These are phyloP conservation scores for Pluteus cervinus DNA, from an alignment of 768 basidiomycete species.

Conservation along the genomic window DNA sequence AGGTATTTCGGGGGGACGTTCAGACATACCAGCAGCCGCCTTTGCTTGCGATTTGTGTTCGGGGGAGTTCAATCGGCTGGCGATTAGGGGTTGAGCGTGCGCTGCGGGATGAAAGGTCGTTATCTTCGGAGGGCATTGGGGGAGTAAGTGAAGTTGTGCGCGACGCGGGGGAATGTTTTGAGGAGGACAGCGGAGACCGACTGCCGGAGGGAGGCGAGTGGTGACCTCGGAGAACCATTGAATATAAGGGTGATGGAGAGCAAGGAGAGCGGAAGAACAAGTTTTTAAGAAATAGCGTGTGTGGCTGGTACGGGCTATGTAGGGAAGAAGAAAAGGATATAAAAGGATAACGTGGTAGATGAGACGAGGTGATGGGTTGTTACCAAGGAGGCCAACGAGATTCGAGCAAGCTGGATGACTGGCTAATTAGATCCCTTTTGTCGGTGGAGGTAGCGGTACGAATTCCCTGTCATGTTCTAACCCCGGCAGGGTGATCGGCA, in stretches of 20 bases:
- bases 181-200: conserved; percentile 39
- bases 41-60: conserved; percentile 50
- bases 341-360: conserved; percentile 28
- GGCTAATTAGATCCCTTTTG: conserved; percentile 14
- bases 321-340: conserved; percentile 21
- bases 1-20: conserved; percentile 4
- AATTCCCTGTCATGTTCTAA: conserved; percentile 16
- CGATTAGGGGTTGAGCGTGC: conserved; percentile 41
- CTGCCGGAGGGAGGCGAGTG: conserved; percentile 40
- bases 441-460: conserved; percentile 21
- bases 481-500: conserved; percentile 28
- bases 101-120: conserved; percentile 19
- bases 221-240: conserved; percentile 47
- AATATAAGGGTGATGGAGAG: conserved; percentile 14
- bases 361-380: conserved; percentile 36
- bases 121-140: conserved; percentile 17
- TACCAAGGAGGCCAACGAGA: conserved; percentile 36
- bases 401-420: too few species aligned
- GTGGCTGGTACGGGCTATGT: too few species aligned
- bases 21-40: conserved; percentile 74
- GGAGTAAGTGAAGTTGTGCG: conserved; percentile 24
- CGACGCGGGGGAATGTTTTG: conserved; percentile 31
- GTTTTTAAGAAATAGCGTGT: conserved; percentile 3
- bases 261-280: conserved; percentile 10
- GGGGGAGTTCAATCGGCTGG: conserved; percentile 43